Evolutionary conservation across 148 eudicot genomes (phyloP), one percentile per base, ranked within the genome.

Genomic region (Pharnaceum exiguum): DNA sequence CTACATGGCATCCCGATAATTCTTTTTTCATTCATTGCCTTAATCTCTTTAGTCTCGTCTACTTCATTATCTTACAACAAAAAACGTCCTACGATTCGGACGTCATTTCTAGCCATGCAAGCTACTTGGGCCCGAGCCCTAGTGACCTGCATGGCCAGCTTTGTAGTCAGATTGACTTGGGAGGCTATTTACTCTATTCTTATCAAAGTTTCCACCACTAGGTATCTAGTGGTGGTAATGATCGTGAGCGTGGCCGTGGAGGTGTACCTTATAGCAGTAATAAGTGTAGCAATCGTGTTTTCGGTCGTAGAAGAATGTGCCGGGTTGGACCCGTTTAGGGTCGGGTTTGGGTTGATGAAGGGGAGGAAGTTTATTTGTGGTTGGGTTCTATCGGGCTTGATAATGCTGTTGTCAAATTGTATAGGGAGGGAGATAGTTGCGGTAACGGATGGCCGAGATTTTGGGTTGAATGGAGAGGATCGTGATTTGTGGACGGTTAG

Each of bases 21-120:
- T 39, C 42, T 72, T 29, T 60, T 79, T 36, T 75, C 81, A 46
- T 67, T 83, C 38, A 50, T 83, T 46, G 63, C 69, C 58, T 50
- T 73, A 16, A 55, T 75, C 62, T 71, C 78, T 5, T 51, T 73
- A 23, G 50, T 76, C 19, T 15, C 19, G 2, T 13, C 46, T 0
- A 46, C 65, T 25, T 63, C 44, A 22, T 36, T 48, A 24, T 47
- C 66, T 30, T 49, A 7, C 23, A 18, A 11, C 5, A 31, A 3
- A 37, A 54, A 54, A 0, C 25, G 15, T n/a, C 48, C 7, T 47
- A 42, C 27, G 26, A 46, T 33, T 39, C 29, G 30, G 25, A 17
- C 30, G 23, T 49, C n/a, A 5, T 45, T 67, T 9, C 61, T 75
- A 0, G 15, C 32, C 1, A 37, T 75, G 13, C 11, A 24, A 5